Percentiles rank a stretch among this genome's conserved stretches.
phyloP scores from a whole-genome alignment of 306 rosid species.

The Biancaea sappan region DNA sequence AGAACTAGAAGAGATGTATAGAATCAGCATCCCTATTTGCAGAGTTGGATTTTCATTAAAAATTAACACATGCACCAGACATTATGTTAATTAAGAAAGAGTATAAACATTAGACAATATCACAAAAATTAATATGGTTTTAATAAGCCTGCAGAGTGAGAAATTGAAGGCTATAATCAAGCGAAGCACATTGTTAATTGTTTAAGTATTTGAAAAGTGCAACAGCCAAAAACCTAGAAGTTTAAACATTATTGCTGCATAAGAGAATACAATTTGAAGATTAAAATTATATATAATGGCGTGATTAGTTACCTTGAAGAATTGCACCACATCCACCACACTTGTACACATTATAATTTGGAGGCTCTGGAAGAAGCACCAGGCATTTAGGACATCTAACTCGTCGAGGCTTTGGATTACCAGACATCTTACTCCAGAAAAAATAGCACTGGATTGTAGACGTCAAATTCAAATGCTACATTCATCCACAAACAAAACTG shows the following conservation, averaged over 20 bases:
- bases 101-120: not conserved
- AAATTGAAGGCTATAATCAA: constrained; percentile 15
- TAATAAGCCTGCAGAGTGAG: not conserved
- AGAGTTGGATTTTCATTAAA: not conserved
- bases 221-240: not conserved
- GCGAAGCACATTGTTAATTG: constrained; percentile 11
- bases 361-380: constrained; percentile 63
- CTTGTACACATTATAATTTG: constrained; percentile 57
- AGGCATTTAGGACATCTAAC: constrained; percentile 85
- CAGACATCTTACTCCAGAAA: constrained; percentile 48
- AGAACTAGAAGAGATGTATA: constrained; percentile 6
- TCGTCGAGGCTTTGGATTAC: constrained; percentile 57
- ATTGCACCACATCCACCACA: constrained; percentile 83
- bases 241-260: not conserved
- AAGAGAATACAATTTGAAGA: not conserved
- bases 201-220: constrained; percentile 8
- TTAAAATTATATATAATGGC: not conserved
- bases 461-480: constrained; percentile 26
- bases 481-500: not conserved
- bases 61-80: constrained; percentile 20
- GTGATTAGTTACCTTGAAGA: constrained; percentile 68
- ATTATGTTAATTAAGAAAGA: constrained; percentile 12
- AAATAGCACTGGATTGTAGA: constrained; percentile 7
- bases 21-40: constrained; percentile 7
- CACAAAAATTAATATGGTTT: constrained; percentile 2